Percentiles rank a stretch among this genome's conserved stretches.
Conservation (phyloP, 305 asterid species). For the Caryopteris hybrid region DNA sequence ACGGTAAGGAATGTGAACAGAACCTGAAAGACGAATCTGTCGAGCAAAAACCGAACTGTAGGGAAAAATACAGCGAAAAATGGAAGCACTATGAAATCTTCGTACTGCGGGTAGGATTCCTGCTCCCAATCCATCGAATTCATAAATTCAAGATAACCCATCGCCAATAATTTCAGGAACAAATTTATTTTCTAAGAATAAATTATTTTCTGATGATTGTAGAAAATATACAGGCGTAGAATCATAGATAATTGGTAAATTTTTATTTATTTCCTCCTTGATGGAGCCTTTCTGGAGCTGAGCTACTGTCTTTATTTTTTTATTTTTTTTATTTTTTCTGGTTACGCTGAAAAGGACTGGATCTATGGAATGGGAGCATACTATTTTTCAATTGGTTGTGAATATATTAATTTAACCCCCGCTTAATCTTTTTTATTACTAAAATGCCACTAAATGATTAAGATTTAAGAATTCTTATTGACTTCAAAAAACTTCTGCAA, state of each 20-base stretch:
- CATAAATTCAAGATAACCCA: constrained; percentile 38
- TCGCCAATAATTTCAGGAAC: constrained; percentile 3
- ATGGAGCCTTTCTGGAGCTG: constrained; percentile 15
- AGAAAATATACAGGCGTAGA: constrained; percentile 9
- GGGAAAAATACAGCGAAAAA: constrained; percentile 58
- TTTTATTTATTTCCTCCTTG: background rate
- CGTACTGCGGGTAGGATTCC: constrained; percentile 61
- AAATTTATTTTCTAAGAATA: background rate
- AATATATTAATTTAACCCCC: background rate
- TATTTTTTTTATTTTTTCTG: background rate
- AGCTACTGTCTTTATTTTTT: background rate
- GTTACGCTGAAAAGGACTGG: constrained; percentile 14
- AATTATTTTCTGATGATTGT: background rate
- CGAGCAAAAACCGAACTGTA: constrained; percentile 62
- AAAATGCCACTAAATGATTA: constrained; percentile 4
- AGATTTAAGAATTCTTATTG: background rate
- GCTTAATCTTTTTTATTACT: constrained; percentile 1
- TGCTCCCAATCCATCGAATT: constrained; percentile 48
- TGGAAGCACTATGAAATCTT: constrained; percentile 55
- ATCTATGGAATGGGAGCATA: constrained; percentile 1
- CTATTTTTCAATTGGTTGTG: constrained; percentile 1
- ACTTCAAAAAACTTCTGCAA: background rate
- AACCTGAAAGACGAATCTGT: constrained; percentile 80
- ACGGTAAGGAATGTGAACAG: background rate
- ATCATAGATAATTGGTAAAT: constrained; percentile 20